A percentile compares a stretch with the other conserved stretches of the same genome.
Evolutionary conservation across 78 protist genomes (phyloP).

Genomic region (Chrysochromulina tobinii): DNA sequence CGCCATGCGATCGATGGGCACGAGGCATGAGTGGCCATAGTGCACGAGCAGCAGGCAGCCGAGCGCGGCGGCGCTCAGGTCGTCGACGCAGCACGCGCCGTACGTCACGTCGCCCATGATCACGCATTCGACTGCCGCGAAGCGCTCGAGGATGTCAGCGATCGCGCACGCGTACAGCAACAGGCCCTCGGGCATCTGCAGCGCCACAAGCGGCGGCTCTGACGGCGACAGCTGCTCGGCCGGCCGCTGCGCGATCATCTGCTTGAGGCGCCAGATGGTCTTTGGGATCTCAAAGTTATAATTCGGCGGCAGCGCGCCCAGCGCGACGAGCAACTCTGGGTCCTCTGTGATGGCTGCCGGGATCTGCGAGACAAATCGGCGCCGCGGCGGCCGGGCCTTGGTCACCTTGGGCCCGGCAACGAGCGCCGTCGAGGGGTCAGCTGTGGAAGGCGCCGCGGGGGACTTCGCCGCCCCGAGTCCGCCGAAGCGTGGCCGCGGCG

Average conservation of each 20-base stretch:
- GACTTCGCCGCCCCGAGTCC: too few species aligned
- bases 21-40: slow-evolving; percentile 96
- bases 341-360: slow-evolving; percentile 60
- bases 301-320: slow-evolving; percentile 77
- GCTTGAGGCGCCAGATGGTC: slow-evolving; percentile 83
- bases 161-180: slow-evolving; percentile 88
- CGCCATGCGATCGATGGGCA: slow-evolving; percentile 31
- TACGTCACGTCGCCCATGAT: slow-evolving; percentile 98
- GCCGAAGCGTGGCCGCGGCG: too few species aligned
- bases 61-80: slow-evolving; percentile 88
- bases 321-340: slow-evolving; percentile 38
- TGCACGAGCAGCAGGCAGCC: slow-evolving; percentile 95
- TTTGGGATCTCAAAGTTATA: slow-evolving; percentile 95
- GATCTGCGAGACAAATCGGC: slow-evolving; percentile 15
- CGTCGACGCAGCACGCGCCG: slow-evolving; percentile 99
- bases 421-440: too few species aligned
- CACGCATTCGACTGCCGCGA: slow-evolving; percentile 68
- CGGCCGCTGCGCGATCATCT: background rate
- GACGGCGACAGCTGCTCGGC: too few species aligned
- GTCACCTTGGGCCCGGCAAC: too few species aligned
- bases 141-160: slow-evolving; percentile 82
- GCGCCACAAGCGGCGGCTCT: slow-evolving; percentile 71
- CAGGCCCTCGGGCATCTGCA: slow-evolving; percentile 98
- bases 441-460: too few species aligned
- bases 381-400: background rate